phyloP scores from a whole-genome alignment of 768 basidiomycete genomes.

The Tylopilus balloui region DNA sequence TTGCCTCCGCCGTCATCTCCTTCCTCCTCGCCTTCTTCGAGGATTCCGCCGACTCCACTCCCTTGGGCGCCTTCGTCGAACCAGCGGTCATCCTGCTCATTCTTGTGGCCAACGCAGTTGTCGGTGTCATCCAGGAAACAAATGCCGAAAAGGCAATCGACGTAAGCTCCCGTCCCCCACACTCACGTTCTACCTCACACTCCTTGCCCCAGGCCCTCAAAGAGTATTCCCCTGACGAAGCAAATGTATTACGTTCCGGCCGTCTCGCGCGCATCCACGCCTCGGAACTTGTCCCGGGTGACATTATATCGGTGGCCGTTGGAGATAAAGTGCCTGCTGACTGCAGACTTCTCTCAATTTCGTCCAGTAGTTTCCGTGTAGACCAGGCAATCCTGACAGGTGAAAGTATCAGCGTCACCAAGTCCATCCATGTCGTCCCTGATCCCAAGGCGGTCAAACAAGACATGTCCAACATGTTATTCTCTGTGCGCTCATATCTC shows the following conservation, averaged over 20 bases:
- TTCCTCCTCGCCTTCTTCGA: slow-evolving; percentile 90
- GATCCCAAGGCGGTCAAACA: slow-evolving; percentile 89
- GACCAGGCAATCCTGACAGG: slow-evolving; percentile 98
- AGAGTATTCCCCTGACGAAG: slow-evolving; percentile 97
- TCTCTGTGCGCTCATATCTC: slow-evolving; percentile 54
- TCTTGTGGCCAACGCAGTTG: slow-evolving; percentile 93
- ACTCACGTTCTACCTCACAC: not conserved
- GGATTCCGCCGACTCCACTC: slow-evolving; percentile 58
- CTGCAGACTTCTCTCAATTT: slow-evolving; percentile 82
- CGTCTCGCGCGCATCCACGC: slow-evolving; percentile 73
- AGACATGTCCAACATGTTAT: slow-evolving; percentile 96
- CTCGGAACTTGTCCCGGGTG: slow-evolving; percentile 88
- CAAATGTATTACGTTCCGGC: slow-evolving; percentile 79
- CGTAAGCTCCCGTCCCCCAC: slow-evolving; percentile 48
- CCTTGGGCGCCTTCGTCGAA: slow-evolving; percentile 89
- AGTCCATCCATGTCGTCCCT: slow-evolving; percentile 60
- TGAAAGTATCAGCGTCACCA: slow-evolving; percentile 86
- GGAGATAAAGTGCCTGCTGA: slow-evolving; percentile 97
- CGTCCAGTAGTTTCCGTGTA: slow-evolving; percentile 89
- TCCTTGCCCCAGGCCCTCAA: slow-evolving; percentile 68
- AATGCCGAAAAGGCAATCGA: slow-evolving; percentile 97
- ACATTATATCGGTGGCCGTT: slow-evolving; percentile 85
- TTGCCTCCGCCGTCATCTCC: slow-evolving; percentile 89
- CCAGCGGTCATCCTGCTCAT: slow-evolving; percentile 94
- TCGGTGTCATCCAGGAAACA: slow-evolving; percentile 95